A percentile compares a stretch with the other conserved stretches of the same genome.
phyloP scores from a whole-genome alignment of 305 asterid species.

The Solanum chacoense region DNA sequence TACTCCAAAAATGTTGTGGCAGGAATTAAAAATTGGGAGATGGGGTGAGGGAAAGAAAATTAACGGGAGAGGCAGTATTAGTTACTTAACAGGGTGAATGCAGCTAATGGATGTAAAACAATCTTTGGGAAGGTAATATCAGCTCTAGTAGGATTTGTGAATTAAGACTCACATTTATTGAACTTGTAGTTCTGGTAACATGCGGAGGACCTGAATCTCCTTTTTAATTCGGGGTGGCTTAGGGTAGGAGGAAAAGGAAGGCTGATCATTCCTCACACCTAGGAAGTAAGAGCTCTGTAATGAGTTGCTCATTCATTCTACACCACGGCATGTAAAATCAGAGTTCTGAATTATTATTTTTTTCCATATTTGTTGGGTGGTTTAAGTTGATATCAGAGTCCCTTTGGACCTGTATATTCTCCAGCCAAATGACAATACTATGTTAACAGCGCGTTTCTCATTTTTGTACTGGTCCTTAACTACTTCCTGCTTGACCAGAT shows the following conservation, averaged over 20 bases:
- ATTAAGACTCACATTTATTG: not conserved
- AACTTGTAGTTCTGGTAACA: not conserved
- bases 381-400: not conserved
- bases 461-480: not conserved
- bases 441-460: not conserved
- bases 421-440: not conserved
- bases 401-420: not conserved
- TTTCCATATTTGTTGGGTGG: not conserved
- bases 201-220: not conserved
- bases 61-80: not conserved
- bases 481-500: constrained; percentile 30
- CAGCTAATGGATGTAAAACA: not conserved
- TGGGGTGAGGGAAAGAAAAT: not conserved
- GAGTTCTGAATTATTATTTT: not conserved
- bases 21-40: not conserved
- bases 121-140: not conserved
- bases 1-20: not conserved
- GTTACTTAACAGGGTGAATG: not conserved
- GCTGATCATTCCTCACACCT: not conserved
- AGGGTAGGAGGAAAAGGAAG: not conserved
- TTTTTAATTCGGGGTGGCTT: not conserved
- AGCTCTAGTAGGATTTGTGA: not conserved
- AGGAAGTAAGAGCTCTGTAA: not conserved
- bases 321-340: not conserved
- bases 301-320: not conserved